Base-by-base conservation (phyloP, 108 stramenopile genomes). In the Craspedostauros australis region DNA sequence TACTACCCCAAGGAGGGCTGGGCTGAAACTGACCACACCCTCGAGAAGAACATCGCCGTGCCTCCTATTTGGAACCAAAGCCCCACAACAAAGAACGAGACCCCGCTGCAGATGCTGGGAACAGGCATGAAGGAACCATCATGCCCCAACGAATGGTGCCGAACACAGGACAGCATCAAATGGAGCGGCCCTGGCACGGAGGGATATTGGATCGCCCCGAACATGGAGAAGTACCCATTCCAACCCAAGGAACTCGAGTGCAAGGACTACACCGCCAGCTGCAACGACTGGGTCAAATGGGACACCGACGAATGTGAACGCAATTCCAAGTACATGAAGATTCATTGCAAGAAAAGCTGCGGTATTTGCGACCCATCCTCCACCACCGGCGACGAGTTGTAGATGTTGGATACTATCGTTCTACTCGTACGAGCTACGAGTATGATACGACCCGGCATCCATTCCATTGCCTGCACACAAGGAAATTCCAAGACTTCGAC, bases 101-200 rank as follows among this genome's bases (percentile, higher is more conserved):
- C 19, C 19, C 52, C 50, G 15, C 15, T 90, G 30, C 50, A 69
- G 39, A 69, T 84, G 55, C 52, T 68, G 25, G 82, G 66, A 27
- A 82, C 88, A 8, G 72, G 59, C 14, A 61, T 86, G 22, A 68
- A 61, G 34, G 88, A 91, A 53, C 88, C 84, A 0, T 51, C 56
- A 1, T 91, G 88, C 54, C 63, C 72, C 2, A 54, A 83, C 57
- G 61, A 61, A 21, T 89, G 88, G 88, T 89, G 88, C 59, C 50
- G 16, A 16, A 40, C 81, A 21, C 49, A 70, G 36, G 36, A 78
- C 29, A 48, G 81, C 20, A 68, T 66, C 8, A 70, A 83, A 36
- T 81, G 82, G 79, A 65, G 75, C 45, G 79, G 79, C 8, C 82
- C 83, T 2, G 87, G 77, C 2, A 65, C 54, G 45, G 72, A 69